Conservation (phyloP, 1,284 basidiomycete species). For the Dichomitus squalens region DNA sequence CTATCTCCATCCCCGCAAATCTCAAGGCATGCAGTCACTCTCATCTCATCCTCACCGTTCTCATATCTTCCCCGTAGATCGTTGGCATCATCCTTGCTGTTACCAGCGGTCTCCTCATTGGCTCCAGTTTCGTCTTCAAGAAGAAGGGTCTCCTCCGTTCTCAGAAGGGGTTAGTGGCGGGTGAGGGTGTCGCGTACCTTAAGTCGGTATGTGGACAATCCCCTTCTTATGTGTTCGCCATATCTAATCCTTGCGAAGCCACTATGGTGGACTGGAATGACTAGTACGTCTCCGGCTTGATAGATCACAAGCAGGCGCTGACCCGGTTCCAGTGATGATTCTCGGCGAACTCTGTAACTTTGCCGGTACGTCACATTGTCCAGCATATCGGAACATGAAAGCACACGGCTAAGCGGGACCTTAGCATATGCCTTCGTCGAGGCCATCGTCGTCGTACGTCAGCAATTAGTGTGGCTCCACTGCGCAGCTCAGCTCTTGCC, state of each 20-base stretch:
- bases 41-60: constrained; percentile 2
- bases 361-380: constrained; percentile 51
- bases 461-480: neutral
- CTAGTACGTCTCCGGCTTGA: constrained; percentile 46
- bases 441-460: constrained; percentile 81
- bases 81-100: constrained; percentile 85
- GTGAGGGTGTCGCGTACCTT: constrained; percentile 94
- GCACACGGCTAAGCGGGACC: constrained; percentile 12
- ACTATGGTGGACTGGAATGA: constrained; percentile 90
- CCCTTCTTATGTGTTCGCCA: neutral
- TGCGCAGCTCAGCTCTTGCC: neutral
- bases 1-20: constrained; percentile 38
- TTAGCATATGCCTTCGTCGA: constrained; percentile 88
- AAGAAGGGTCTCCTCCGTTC: constrained; percentile 86
- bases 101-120: constrained; percentile 86
- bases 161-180: constrained; percentile 71
- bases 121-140: constrained; percentile 94
- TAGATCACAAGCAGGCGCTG: neutral
- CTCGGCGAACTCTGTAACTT: constrained; percentile 84
- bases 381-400: neutral
- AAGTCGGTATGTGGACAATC: constrained; percentile 67
- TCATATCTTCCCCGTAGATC: constrained; percentile 43
- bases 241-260: constrained; percentile 38
- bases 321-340: constrained; percentile 67
- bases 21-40: constrained; percentile 40